Evolutionary conservation across 352 stramenopile genomes (phyloP).

Genomic region (Peronosclerospora sorghi): DNA sequence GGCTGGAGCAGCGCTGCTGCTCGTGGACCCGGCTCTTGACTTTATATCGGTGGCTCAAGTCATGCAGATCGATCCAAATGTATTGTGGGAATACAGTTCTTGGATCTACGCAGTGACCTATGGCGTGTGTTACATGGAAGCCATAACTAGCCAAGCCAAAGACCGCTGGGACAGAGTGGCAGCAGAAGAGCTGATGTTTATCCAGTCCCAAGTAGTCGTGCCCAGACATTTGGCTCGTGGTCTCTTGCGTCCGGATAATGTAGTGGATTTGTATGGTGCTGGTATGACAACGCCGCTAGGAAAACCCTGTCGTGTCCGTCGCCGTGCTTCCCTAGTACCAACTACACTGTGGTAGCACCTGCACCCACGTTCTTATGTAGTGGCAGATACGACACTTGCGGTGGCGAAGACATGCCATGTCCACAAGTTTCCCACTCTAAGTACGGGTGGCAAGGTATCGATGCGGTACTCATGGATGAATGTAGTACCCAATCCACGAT

Average conservation of each 20-base stretch:
- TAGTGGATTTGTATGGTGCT: too few species aligned
- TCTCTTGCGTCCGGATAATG: too few species aligned
- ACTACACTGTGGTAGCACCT: too few species aligned
- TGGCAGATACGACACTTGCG: conserved; percentile 44
- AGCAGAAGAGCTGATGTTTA: conserved; percentile 54
- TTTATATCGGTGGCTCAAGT: conserved; percentile 73
- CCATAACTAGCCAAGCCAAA: conserved; percentile 30
- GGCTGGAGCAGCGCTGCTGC: conserved; percentile 54
- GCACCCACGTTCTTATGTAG: conserved; percentile 35
- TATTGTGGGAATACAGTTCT: conserved; percentile 75
- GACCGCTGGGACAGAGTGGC: conserved; percentile 64
- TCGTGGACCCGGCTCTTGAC: conserved; percentile 56
- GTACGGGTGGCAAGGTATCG: too few species aligned
- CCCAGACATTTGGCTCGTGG: too few species aligned
- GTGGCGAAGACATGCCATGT: conserved; percentile 21
- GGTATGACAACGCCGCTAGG: conserved; percentile 24
- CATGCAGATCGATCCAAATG: conserved; percentile 57
- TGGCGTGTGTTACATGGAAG: too few species aligned
- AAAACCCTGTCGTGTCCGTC: conserved; percentile 31
- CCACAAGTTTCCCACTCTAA: conserved; percentile 72
- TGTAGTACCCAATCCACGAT: too few species aligned
- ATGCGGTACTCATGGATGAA: conserved; percentile 23
- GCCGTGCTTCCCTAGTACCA: too few species aligned
- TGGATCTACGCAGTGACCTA: too few species aligned
- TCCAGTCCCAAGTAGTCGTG: conserved; percentile 54